Evolutionary conservation across 2,329 filamentous ascomycete species (phyloP).

Genomic region (Akanthomyces muscarius): DNA sequence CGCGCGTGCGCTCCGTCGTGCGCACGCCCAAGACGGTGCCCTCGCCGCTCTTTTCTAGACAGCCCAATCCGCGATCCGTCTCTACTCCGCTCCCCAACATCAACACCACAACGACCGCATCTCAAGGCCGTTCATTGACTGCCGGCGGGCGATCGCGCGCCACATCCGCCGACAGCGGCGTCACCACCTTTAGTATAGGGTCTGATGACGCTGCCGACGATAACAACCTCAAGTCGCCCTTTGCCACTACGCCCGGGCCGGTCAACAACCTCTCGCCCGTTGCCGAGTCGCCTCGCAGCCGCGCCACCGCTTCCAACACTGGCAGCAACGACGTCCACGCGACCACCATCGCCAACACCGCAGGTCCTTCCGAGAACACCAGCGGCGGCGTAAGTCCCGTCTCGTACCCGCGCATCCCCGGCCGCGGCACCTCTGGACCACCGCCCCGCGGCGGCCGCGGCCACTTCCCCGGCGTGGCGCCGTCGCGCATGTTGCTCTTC

Average conservation of each 20-base stretch:
- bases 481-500: conserved; percentile 30
- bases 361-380: background rate
- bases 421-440: conserved; percentile 16
- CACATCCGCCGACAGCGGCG: conserved; percentile 31
- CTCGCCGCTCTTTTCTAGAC: conserved; percentile 16
- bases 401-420: conserved; percentile 30
- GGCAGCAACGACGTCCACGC: background rate
- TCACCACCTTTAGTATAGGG: conserved; percentile 31
- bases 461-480: conserved; percentile 22
- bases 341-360: too few species aligned
- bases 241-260: conserved; percentile 21
- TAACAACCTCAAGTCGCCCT: conserved; percentile 14
- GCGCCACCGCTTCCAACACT: conserved; percentile 18
- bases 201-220: conserved; percentile 15
- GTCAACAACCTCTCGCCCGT: conserved; percentile 44
- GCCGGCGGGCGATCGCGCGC: conserved; percentile 21
- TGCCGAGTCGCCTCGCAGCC: conserved; percentile 41
- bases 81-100: background rate
- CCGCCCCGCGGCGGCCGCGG: background rate
- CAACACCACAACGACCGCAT: background rate
- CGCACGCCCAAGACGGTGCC: conserved; percentile 13
- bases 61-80: conserved; percentile 14
- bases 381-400: conserved; percentile 4
- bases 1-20: background rate
- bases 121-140: background rate